Base-by-base conservation (phyloP, 805 yeast genomes). In the Cyberlindnera meyerae region DNA sequence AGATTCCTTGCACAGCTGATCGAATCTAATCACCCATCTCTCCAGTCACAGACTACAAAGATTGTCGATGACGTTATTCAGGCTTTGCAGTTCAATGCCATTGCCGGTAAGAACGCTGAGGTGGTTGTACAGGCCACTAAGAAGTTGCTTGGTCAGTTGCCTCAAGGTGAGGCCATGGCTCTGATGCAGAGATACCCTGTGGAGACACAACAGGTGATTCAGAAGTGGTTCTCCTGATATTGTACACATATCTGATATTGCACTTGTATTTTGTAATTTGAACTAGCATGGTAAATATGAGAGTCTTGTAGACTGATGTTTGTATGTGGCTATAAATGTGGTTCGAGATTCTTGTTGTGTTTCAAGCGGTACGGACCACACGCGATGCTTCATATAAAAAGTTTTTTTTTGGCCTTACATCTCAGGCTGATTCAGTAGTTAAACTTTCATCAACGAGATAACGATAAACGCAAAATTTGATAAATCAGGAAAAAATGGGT, bases 21-120 rank as follows among this genome's bases (percentile, higher is more conserved):
- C 28, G 80, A 79, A 34, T 71, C 70, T 36, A 71, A 75, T 35
- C 88, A 86, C 44, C 73, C 81, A 8, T 65, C 73, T 4, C 73
- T 85, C 24, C 55, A 62, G 14, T 43, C 64, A 2, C 78, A 79
- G 42, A 59, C 77, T 6, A 79, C 82, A 12, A 69, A 72, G 43
- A 75, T 80, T 9, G 73, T 87, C 27, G 85, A 81, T 36, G 65
- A 73, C 29, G 81, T 88, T 8, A 67, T 86, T 20, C 84, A 80
- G 60, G 94, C 95, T 2, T 61, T 89, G 36, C 65, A 73, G n/a
- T 76, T 76, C 51, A 75, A 72, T 18, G 66, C 89, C 1, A 68
- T 89, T 31, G 62, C 66, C 14, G 96, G 94, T 7, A 72, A 75
- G 43, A 73, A 79, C n/a, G 90, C 89, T 1, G 77, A 76, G 39